These are phyloP conservation scores for Silene coronaria DNA, from an alignment of 179 eudicot genomes.

Conservation along the genomic window DNA sequence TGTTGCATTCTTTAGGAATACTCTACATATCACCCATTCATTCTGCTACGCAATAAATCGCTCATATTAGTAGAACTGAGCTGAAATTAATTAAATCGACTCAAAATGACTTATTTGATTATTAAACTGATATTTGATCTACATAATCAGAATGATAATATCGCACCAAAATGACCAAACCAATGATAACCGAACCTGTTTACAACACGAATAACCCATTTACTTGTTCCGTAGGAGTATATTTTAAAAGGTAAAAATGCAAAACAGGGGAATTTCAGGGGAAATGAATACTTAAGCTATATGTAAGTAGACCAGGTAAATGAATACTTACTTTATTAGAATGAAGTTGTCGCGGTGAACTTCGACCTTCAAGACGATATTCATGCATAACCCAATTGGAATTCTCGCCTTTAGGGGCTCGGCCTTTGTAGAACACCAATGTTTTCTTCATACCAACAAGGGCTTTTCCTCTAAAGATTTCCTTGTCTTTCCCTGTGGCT, in stretches of 20 bases:
- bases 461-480: slow-evolving; percentile 52
- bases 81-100: too few relatives aligned
- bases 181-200: too few relatives aligned
- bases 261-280: slow-evolving; percentile 6
- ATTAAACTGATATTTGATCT: too few relatives aligned
- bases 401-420: slow-evolving; percentile 87
- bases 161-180: too few relatives aligned
- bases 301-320: neutral
- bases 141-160: too few relatives aligned
- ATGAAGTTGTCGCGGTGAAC: slow-evolving; percentile 46
- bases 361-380: slow-evolving; percentile 63
- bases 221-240: too few relatives aligned
- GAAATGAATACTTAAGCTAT: neutral
- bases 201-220: too few relatives aligned
- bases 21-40: slow-evolving; percentile 88
- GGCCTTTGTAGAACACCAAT: slow-evolving; percentile 73
- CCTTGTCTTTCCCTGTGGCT: slow-evolving; percentile 88
- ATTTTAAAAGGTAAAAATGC: neutral
- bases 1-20: slow-evolving; percentile 54
- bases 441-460: slow-evolving; percentile 95
- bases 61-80: neutral
- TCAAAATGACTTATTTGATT: too few relatives aligned
- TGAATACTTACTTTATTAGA: slow-evolving; percentile 39
- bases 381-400: slow-evolving; percentile 93
- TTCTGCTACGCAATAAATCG: slow-evolving; percentile 41